Base-by-base conservation (phyloP, 164 flowering plant species). In the Magnolia changhungtana region DNA sequence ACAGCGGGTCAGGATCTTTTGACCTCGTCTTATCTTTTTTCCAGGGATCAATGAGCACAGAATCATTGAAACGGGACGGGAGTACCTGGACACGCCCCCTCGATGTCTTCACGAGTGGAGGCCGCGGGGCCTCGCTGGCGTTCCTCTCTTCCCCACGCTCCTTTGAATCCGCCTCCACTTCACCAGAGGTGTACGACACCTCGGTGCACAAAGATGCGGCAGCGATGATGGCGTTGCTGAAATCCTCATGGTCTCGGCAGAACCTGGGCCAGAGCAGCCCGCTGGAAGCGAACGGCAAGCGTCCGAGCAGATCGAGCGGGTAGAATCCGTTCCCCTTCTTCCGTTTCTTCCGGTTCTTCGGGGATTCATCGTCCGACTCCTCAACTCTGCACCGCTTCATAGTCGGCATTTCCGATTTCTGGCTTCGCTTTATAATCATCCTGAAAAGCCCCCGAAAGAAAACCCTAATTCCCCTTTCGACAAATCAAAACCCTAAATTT, bases 51-150 rank as follows among this genome's bases (percentile, higher is more conserved):
- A 85, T 74, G 72, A 68, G 71, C 29, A 88, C 87, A 9, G 91
- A 86, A 74, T 89, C 91, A 50, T 69, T 85, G 78, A 86, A 89
- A 75, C 85, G 86, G 21, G 93, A 88, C 67, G 97, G 92, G 21
- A 84, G 82, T 27, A 82, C 88, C 81, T 82, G 89, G 45, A 81
- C 72, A 0, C 92, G 86, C 7, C 91, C 90, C 19, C 91, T 83
- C 0, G 92, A 86, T 8, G 90, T 85, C 71, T 72, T 88, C 77
- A 83, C 81, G 50, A 86, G 61, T 1, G 88, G 82, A 51, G 88
- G 85, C 18, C 80, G 84, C 67, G 37, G 51, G 19, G 51, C 77
- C 31, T 78, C 84, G 16, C 2, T 16, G 8, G 78, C 59, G 51
- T 59, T 71, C 18, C 67, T 78, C 29, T 65, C 78, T 31, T 37